Base-by-base conservation (phyloP, 495 filamentous ascomycete genomes). In the Podospora tetraspora region DNA sequence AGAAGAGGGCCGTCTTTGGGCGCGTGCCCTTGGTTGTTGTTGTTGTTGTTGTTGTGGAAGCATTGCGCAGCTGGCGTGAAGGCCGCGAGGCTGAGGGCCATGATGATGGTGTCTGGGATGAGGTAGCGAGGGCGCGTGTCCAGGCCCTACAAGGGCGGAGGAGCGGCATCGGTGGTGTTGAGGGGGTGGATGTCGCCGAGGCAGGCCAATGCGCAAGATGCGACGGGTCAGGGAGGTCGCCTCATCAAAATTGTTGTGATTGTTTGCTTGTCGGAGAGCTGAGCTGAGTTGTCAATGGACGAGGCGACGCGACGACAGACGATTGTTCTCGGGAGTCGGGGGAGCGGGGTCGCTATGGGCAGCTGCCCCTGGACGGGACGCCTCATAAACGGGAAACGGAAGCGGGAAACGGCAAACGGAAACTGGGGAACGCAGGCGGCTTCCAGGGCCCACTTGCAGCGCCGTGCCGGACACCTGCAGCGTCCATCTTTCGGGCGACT, bases 1-100 rank as follows among this genome's bases (percentile, higher is more conserved):
- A 94, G 81, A 95, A 94, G 32, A 95, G 83, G 61, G 92, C 91
- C 8, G 92, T 94, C 64, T 88, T 88, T 23, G 91, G 84, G 69
- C 79, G 76, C 22, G 71, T 68, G 25, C 58, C 67, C 37, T 69
- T 43, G 34, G 34, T 43, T 43, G 34, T 76, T 19, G 37, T 37
- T 3, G 34, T 43, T 43, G 34, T 76, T 19, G 37, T 37, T 3
- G 69, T 60, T 11, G 59, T 68, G 1, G 70, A 71, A 2, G 57
- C 72, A 74, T 73, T 66, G 29, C 72, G 70, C 21, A 56, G 58
- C 59, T 68, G 69, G 62, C 4, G 61, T 57, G 32, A 22, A 22
- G 34, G 9, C 7, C 29, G 21, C 34, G 4, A 43, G 13, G 34
- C 13, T 6, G 34, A 43, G 8, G 63, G 34, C 19, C 63, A 24